Base-by-base conservation (phyloP, 2,329 filamentous ascomycete genomes). In the Alternaria conjuncta region DNA sequence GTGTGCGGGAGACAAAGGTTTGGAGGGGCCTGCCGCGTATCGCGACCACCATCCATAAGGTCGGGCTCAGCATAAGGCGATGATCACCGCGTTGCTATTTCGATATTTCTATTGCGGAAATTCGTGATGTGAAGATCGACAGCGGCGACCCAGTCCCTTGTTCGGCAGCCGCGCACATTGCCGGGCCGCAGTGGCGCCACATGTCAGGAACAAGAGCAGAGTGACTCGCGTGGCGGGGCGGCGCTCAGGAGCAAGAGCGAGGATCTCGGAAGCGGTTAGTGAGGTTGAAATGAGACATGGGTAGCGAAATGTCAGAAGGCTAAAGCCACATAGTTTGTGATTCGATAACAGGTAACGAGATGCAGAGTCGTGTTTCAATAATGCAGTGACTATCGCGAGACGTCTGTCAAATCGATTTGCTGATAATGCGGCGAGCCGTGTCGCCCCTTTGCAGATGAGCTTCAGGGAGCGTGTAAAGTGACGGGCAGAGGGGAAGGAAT, bases 141-240 rank as follows among this genome's bases (percentile, higher is more conserved):
- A 28, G 49, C 64, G 60, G 64, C 59, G 58, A 55, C 45, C 55
- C 32, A 58, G 25, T 51, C 32, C 49, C 45, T 43, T 46, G 46
- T 46, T 57, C 63, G 66, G 66, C 54, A 67, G 60, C 60, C 56
- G 43, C 59, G 51, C 43, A 44, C 57, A 61, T 41, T 67, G 60
- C 68, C 66, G 68, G 56, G 46, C 68, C 56, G 55, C 53, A 32
- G 57, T 63, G 61, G 63, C 69, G 69, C 63, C 63, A 71, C 63
- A 43, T 63, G 64, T 69, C 66, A 69, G 69, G 69, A 65, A 69
- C 69, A 60, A 57, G 68, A 55, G 55, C 30, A 46, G 55, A 47
- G 41, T 55, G 54, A 28, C 50, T 58, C 64, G 66, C 60, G 65
- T 64, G 50, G 64, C 59, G 63, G 64, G 57, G 56, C 44, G 62